Base-by-base conservation (phyloP, 2,329 filamentous ascomycete species). In the Aspergillus calidoustus region DNA sequence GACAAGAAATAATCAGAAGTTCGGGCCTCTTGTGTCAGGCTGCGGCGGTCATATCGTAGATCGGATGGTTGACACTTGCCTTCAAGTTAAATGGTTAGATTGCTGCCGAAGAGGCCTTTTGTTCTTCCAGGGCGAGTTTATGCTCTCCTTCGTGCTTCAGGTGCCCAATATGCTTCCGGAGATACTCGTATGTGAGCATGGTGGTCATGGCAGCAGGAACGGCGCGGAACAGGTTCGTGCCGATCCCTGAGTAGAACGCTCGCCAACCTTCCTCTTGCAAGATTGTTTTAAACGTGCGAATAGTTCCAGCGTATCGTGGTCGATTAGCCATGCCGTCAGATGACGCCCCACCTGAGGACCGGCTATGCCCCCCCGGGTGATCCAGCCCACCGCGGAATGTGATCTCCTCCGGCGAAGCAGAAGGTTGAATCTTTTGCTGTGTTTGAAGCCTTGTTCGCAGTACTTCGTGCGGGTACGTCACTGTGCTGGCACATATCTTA, bases 381-480 rank as follows among this genome's bases (percentile, higher is more conserved):
- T 77, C 69, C 50, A 78, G 48, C 31, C 74, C 76, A 30, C 75
- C 78, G 31, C 79, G 70, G 68, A 83, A 84, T 3, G 82, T 74
- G 44, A 86, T 79, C 51, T 83, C 83, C 66, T 86, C 83, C 23
- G 83, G 79, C 19, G 83, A 77, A 30, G 71, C 59, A 5, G 71
- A 72, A 5, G 77, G 77, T 13, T 64, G 80, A 4, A 89, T 88
- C 64, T 93, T 86, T 72, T 95, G 89, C 76, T 99, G 95, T 1
- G 95, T 99, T 78, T 99, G 95, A 60, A 99, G 81, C 62, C 95
- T 86, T 54, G 95, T 99, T 49, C 95, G 89, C 55, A 99, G 89
- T 19, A 99, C 95, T 79, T 99, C 95, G 74, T 99, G 95, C 1
- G 95, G 95, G 75, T 99, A 99, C 19, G 95, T 99, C 8, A 93